Evolutionary conservation across 345 rosid genomes (phyloP).

Genomic region (Hevea brasiliensis): DNA sequence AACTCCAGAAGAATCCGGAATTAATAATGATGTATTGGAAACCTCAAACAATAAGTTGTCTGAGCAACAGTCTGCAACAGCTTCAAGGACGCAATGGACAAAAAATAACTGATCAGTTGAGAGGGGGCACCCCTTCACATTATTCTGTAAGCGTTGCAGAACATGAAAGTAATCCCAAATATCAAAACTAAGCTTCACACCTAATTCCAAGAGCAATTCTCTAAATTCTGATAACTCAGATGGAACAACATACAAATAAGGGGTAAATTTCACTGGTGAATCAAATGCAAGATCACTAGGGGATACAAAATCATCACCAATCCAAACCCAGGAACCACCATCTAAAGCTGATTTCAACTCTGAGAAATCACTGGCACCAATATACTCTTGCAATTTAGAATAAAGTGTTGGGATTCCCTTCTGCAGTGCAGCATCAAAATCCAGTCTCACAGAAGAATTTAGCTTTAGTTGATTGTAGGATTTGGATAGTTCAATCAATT

Average conservation of each 20-base stretch:
- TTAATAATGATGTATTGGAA: conserved; percentile 49
- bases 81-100: conserved; percentile 82
- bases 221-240: conserved; percentile 83
- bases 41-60: conserved; percentile 55
- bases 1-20: conserved; percentile 74
- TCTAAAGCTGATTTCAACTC: conserved; percentile 59
- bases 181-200: conserved; percentile 79
- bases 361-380: conserved; percentile 58
- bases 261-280: conserved; percentile 92
- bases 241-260: conserved; percentile 93
- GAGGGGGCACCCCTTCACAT: conserved; percentile 58
- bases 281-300: conserved; percentile 87
- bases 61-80: conserved; percentile 63
- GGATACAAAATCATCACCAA: conserved; percentile 84
- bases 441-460: conserved; percentile 44
- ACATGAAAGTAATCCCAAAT: conserved; percentile 74
- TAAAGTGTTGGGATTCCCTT: conserved; percentile 65
- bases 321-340: conserved; percentile 90
- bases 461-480: conserved; percentile 56
- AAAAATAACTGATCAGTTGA: conserved; percentile 72
- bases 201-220: conserved; percentile 73
- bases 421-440: conserved; percentile 57
- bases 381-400: conserved; percentile 57
- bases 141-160: conserved; percentile 64
- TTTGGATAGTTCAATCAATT: conserved; percentile 71